Evolutionary conservation across 192 early-diverging fungal species (phyloP), one percentile per base, ranked within the genome.

Genomic region (Jimgerdemannia flammicorona): DNA sequence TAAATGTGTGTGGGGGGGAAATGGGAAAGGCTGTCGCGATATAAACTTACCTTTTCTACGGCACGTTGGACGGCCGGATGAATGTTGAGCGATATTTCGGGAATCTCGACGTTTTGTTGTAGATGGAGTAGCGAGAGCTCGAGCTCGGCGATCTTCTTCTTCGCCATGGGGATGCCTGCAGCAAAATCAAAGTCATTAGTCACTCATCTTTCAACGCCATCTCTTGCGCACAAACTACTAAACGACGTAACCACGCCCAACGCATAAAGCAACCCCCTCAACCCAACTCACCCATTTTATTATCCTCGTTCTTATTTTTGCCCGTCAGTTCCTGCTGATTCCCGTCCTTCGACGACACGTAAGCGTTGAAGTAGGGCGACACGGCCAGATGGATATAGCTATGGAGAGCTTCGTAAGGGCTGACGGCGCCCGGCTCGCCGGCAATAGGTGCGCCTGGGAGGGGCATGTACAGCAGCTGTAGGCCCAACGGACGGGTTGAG

Each of bases 41-140:
- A 1, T 54, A 44, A 40, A 0, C 14, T 65, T 79, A 82, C 87
- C 79, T 89, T 84, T 39, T 89, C 88, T 4, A 91, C 91, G 6
- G 89, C 86, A 29, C 85, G 83, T 71, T 86, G 84, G 70, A 99
- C 91, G 3, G 91, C 84, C 19, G 95, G 96, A 80, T 99, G 93
- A 74, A 95, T 94, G 77, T 83, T 91, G 64, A 99, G 89, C 3
- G 84, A 83, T 39, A 95, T 91, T 10, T 98, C 96, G 4, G 98
- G 98, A 69, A 99, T 99, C 44, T 97, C 97, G 64, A 98, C 93
- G 78, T 99, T 98, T 76, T 99, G 97, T 85, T 99, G 98, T 66
- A 99, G 78, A 76, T 98, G 94, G 70, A 96, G 79, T 40, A 99
- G 88, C 14, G 95, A 94, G 43, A 99, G 91, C 79, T 98, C 96